Evolutionary conservation across 139 green algal genomes (phyloP).

Genomic region (Parachlorella kessleri): DNA sequence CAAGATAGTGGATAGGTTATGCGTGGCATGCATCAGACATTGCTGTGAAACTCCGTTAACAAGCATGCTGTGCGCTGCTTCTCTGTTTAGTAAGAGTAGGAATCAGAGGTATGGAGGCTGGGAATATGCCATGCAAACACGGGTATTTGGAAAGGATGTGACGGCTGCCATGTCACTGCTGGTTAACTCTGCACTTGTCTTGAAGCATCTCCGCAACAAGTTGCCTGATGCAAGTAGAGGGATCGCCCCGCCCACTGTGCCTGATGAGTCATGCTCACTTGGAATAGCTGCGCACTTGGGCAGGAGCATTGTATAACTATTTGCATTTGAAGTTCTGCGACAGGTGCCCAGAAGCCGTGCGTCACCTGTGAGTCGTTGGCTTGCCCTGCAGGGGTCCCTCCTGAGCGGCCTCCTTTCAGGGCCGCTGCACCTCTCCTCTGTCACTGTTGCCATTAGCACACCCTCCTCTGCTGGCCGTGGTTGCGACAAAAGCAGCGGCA

Average conservation of each 20-base stretch:
- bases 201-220: not conserved
- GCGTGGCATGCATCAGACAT: not conserved
- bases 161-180: no score
- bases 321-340: not conserved
- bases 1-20: not conserved
- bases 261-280: not conserved
- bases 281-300: not conserved
- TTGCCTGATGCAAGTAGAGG: not conserved
- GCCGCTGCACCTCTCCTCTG: conserved; percentile 61
- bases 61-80: not conserved
- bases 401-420: conserved; percentile 59
- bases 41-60: not conserved
- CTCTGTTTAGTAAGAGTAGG: not conserved
- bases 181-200: no score
- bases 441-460: conserved; percentile 47
- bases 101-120: no score
- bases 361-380: not conserved
- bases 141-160: no score
- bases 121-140: no score
- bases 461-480: not conserved
- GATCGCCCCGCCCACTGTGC: not conserved
- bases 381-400: conserved; percentile 56
- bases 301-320: no score
- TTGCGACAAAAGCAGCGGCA: not conserved
- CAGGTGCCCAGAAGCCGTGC: not conserved